Conservation (phyloP, 176 grass and related monocot genomes). For the Typha latifolia region DNA sequence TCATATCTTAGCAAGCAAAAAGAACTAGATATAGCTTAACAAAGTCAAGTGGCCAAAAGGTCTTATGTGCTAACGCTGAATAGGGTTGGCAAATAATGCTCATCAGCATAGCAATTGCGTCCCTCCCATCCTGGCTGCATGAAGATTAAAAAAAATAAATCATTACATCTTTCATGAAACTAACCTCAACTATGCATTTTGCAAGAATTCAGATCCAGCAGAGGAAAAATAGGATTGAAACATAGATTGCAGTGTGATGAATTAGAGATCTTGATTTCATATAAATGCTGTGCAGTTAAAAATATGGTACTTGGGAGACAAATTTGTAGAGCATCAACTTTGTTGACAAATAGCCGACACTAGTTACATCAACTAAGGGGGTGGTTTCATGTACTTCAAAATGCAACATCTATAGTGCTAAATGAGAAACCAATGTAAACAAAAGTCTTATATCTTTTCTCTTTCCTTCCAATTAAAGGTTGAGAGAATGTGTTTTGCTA, state of each 20-base stretch:
- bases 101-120: slow-evolving; percentile 92
- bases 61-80: slow-evolving; percentile 61
- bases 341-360: too few relatives aligned
- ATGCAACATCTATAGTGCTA: too few relatives aligned
- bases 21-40: not conserved
- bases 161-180: not conserved
- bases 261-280: not conserved
- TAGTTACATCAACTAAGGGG: too few relatives aligned
- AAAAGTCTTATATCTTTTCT: too few relatives aligned
- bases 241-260: not conserved
- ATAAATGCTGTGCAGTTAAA: not conserved
- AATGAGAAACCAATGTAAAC: too few relatives aligned
- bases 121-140: slow-evolving; percentile 66
- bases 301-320: too few relatives aligned
- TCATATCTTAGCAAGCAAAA: slow-evolving; percentile 10
- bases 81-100: slow-evolving; percentile 96
- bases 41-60: slow-evolving; percentile 1
- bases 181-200: not conserved
- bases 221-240: not conserved
- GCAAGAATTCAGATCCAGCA: not conserved
- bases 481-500: too few relatives aligned
- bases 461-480: too few relatives aligned
- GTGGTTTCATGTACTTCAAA: too few relatives aligned
- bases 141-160: slow-evolving; percentile 20
- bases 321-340: too few relatives aligned